Evolutionary conservation across 1,284 basidiomycete species (phyloP).

Genomic region (Ganoderma leucocontextum): DNA sequence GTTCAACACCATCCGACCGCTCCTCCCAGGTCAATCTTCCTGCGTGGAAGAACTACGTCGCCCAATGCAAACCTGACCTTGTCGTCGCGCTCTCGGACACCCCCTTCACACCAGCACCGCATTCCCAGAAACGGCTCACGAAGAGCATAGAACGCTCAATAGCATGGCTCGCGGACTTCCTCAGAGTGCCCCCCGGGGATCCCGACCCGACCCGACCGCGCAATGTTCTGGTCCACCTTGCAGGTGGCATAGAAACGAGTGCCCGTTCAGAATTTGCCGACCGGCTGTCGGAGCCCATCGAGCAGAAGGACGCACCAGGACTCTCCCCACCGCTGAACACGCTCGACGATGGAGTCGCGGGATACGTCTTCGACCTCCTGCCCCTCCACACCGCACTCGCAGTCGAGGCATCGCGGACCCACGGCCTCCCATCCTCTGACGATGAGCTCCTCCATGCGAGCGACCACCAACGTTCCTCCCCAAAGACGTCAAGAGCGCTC

Average conservation of each 20-base stretch:
- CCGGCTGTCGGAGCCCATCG: conserved; percentile 62
- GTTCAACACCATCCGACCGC: conserved; percentile 7
- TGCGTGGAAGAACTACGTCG: conserved; percentile 61
- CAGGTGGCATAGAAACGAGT: conserved; percentile 59
- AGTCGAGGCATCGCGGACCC: conserved; percentile 6
- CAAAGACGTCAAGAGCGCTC: conserved; percentile 16
- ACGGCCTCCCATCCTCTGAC: neutral
- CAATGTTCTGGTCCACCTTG: conserved; percentile 67
- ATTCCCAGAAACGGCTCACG: conserved; percentile 76
- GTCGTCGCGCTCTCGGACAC: conserved; percentile 76
- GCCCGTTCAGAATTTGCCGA: conserved; percentile 72
- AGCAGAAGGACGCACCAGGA: conserved; percentile 60
- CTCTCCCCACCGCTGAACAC: conserved; percentile 55
- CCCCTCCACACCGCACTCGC: conserved; percentile 52
- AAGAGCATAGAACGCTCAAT: conserved; percentile 77
- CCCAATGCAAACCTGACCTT: conserved; percentile 69
- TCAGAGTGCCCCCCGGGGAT: conserved; percentile 38
- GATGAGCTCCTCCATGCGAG: conserved; percentile 22
- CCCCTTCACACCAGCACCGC: conserved; percentile 66
- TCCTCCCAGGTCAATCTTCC: conserved; percentile 57
- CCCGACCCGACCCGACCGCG: conserved; percentile 7
- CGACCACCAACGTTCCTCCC: conserved; percentile 28
- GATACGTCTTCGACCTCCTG: conserved; percentile 74
- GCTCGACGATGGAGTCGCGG: conserved; percentile 72
- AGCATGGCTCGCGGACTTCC: conserved; percentile 66